Evolutionary conservation across 108 stramenopile species (phyloP).

Genomic region (Skeletonema tropicum): DNA sequence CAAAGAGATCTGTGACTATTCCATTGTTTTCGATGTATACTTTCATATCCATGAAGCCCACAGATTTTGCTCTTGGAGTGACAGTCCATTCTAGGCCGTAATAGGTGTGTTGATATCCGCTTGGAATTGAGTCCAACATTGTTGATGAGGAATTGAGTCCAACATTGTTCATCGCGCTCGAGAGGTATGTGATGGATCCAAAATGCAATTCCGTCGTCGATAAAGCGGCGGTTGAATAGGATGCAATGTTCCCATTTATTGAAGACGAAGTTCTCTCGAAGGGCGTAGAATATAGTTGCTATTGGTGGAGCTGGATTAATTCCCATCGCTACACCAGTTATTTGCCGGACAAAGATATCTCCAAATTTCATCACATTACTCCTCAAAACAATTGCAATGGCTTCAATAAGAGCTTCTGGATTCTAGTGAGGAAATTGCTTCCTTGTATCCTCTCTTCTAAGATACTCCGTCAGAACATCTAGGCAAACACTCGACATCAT

Average conservation of each 20-base stretch:
- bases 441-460: background rate
- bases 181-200: no score
- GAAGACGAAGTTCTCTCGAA: constrained; percentile 7
- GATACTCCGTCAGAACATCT: no score
- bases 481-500: no score
- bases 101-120: constrained; percentile 1
- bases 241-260: background rate
- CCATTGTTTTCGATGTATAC: constrained; percentile 7
- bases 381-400: constrained; percentile 3
- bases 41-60: constrained; percentile 31
- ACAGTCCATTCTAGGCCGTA: constrained; percentile 26
- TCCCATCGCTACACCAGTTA: constrained; percentile 35
- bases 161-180: no score
- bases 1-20: constrained; percentile 23
- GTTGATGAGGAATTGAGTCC: constrained; percentile 12
- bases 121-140: constrained; percentile 20
- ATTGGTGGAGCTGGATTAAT: constrained; percentile 12
- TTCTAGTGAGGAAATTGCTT: background rate
- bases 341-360: constrained; percentile 25
- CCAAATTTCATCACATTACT: constrained; percentile 30
- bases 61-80: background rate
- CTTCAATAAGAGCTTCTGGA: constrained; percentile 24
- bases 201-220: no score
- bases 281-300: no score
- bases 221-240: constrained; percentile 24